Evolutionary conservation across 148 eudicot species (phyloP).

Genomic region (Rhododendron vialii): DNA sequence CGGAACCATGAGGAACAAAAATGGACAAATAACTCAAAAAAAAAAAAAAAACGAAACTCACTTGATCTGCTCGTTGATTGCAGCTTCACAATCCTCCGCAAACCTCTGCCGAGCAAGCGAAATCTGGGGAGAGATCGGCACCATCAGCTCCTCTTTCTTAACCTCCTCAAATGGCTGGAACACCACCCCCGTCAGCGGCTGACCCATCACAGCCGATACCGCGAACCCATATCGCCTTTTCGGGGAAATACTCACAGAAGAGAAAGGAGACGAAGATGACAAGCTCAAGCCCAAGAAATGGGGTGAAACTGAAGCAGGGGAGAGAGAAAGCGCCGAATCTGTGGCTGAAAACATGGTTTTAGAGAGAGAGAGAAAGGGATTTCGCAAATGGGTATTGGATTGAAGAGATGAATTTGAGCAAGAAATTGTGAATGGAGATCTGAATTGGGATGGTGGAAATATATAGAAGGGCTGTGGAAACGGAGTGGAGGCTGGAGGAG

Average conservation of each 20-base stretch:
- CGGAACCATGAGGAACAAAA: background rate
- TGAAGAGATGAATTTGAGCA: background rate
- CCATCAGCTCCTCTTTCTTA: slow-evolving; percentile 44
- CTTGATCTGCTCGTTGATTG: slow-evolving; percentile 89
- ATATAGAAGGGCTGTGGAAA: background rate
- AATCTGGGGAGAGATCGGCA: slow-evolving; percentile 39
- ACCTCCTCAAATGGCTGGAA: slow-evolving; percentile 88
- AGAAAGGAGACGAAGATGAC: background rate
- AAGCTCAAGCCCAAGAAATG: background rate
- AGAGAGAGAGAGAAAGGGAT: background rate
- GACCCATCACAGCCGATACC: slow-evolving; percentile 22
- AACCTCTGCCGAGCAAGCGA: slow-evolving; percentile 69
- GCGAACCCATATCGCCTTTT: slow-evolving; percentile 14
- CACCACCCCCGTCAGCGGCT: slow-evolving; percentile 49
- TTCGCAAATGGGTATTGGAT: background rate
- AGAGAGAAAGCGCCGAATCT: slow-evolving; percentile 12
- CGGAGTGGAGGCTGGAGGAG: background rate
- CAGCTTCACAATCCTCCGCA: slow-evolving; percentile 56
- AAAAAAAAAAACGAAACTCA: slow-evolving; percentile 19
- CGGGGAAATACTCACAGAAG: background rate
- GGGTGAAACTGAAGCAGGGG: slow-evolving; percentile 6
- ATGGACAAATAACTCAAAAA: background rate
- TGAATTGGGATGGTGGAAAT: background rate
- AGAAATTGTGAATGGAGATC: background rate
- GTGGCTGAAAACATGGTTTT: slow-evolving; percentile 6